Base-by-base conservation (phyloP, 345 rosid species). In the Litchi chinensis region DNA sequence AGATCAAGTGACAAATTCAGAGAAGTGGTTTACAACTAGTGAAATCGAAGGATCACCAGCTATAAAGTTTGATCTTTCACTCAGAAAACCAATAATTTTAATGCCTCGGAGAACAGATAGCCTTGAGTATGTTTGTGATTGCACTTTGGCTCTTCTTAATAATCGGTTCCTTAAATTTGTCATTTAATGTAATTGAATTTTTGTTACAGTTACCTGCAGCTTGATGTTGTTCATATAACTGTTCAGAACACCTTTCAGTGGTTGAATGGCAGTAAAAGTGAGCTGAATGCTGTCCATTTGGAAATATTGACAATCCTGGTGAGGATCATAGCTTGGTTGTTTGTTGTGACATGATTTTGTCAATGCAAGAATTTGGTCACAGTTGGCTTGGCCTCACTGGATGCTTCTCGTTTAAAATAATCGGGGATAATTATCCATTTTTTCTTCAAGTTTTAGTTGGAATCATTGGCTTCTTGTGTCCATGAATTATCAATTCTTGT, bases 11-110 rank as follows among this genome's bases (percentile, higher is more conserved):
- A 93, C 98, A 63, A 89, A 96, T 84, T 89, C 95, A 22, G 99
- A 94, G 89, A 90, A 91, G 83, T 91, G 92, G 93, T 93, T 94
- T 83, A 90, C 95, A 8, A 79, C 97, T 41, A 89, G 94, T 79
- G 97, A 94, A 84, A 88, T 94, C 81, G 98, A 94, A 78, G 99
- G 99, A 76, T 94, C 97, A 75, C 98, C 99, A 67, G 95, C 99
- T 82, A 73, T 96, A 56, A 96, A 89, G 89, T 86, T 96, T 86
- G 93, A 91, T 88, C 89, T 96, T 79, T 96, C 99, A 62, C 94
- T 96, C 39, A 87, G 84, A 84, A 93, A 91, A 76, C 99, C 99
- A 67, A 93, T 96, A 79, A 96, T 96, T 86, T 84, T 94, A 86
- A 94, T 96, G 99, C 99, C 99, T 80, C 95, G 90, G 41, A 86